These are phyloP conservation scores for Penicillium sclerotigenum DNA, from an alignment of 2,329 filamentous ascomycete genomes.

Conservation along the genomic window DNA sequence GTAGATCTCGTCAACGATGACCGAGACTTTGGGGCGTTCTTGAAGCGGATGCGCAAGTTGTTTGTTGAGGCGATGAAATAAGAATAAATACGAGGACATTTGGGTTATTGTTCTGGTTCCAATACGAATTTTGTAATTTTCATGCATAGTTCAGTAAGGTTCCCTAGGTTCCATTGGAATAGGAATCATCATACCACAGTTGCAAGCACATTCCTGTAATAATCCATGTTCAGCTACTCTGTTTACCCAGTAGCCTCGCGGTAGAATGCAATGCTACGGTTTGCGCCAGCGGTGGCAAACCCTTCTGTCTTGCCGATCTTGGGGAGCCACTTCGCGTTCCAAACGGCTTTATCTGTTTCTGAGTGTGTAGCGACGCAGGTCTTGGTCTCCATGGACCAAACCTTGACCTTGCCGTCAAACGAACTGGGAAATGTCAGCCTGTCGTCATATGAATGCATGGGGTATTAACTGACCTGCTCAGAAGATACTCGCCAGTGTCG, in stretches of 20 bases:
- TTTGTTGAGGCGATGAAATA: constrained; percentile 56
- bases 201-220: neutral
- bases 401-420: constrained; percentile 91
- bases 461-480: constrained; percentile 63
- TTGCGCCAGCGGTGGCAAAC: constrained; percentile 78
- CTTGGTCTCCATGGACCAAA: constrained; percentile 85
- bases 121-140: constrained; percentile 17
- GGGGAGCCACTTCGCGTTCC: constrained; percentile 80
- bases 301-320: constrained; percentile 60
- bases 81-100: neutral
- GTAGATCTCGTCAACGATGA: constrained; percentile 59
- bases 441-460: neutral
- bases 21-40: constrained; percentile 57
- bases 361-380: constrained; percentile 89
- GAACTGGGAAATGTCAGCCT: constrained; percentile 49
- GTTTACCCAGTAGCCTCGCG: constrained; percentile 69
- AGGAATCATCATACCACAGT: constrained; percentile 12
- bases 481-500: constrained; percentile 82
- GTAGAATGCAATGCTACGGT: constrained; percentile 75
- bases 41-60: constrained; percentile 62
- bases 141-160: constrained; percentile 13
- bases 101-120: constrained; percentile 5
- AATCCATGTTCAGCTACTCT: neutral
- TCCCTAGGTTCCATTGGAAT: constrained; percentile 10
- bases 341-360: constrained; percentile 80